Evolutionary conservation across 148 eudicot genomes (phyloP).

Genomic region (Nepenthes mirabilis): DNA sequence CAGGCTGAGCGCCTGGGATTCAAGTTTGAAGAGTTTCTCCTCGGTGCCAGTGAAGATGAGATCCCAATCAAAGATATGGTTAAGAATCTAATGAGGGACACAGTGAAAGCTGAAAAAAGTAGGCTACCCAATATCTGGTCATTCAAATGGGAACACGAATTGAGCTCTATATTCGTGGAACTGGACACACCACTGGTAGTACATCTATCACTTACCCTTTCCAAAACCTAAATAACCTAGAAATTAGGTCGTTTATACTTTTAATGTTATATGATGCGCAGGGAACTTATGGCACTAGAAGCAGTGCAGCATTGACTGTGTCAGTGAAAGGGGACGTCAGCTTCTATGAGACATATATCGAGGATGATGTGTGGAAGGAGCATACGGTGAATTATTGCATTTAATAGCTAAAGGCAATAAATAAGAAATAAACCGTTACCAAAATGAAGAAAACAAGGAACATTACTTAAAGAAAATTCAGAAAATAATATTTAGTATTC

Average conservation of each 20-base stretch:
- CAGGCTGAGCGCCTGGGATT: constrained; percentile 41
- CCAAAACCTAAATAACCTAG: neutral
- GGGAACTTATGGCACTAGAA: constrained; percentile 65
- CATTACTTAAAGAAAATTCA: too few relatives aligned
- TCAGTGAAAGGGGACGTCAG: constrained; percentile 30
- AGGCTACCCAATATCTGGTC: constrained; percentile 47
- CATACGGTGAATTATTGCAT: constrained; percentile 27
- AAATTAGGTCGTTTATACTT: neutral
- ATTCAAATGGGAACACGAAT: constrained; percentile 41
- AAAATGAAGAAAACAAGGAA: too few relatives aligned
- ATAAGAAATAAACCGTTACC: neutral
- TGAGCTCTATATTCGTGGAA: constrained; percentile 63
- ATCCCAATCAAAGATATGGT: constrained; percentile 45
- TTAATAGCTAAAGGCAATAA: constrained; percentile 10
- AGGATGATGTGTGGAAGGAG: constrained; percentile 42
- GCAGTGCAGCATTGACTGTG: constrained; percentile 43
- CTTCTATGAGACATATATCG: constrained; percentile 51
- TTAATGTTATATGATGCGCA: constrained; percentile 7
- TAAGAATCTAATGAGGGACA: constrained; percentile 49
- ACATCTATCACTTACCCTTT: neutral
- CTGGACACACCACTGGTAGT: constrained; percentile 53
- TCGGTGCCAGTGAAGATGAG: constrained; percentile 24
- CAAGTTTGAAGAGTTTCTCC: constrained; percentile 28
- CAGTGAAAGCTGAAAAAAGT: constrained; percentile 40
- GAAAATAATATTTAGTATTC: too few relatives aligned